phyloP scores from a whole-genome alignment of 1,139 yeast genomes.

The Candida tetrigidarum region DNA sequence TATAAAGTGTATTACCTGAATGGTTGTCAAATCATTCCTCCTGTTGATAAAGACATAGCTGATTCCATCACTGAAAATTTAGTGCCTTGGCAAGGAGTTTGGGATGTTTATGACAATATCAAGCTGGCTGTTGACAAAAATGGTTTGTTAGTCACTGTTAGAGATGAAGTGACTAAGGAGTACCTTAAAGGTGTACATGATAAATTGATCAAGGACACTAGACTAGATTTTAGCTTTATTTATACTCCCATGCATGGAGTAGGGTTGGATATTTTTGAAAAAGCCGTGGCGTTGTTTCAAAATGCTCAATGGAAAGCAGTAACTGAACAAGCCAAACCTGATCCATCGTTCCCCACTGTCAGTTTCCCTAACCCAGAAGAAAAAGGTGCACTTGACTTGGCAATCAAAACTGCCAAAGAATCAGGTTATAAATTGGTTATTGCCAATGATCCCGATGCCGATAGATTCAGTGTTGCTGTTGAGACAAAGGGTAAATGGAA shows the following conservation, averaged over 20 bases:
- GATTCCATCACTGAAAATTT: slow-evolving; percentile 60
- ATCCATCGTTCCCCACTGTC: slow-evolving; percentile 87
- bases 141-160: slow-evolving; percentile 30
- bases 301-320: slow-evolving; percentile 41
- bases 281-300: slow-evolving; percentile 36
- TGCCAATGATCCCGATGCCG: slow-evolving; percentile 98
- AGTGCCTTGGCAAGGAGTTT: slow-evolving; percentile 58
- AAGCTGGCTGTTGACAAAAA: slow-evolving; percentile 22
- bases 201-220: slow-evolving; percentile 27
- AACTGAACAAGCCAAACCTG: slow-evolving; percentile 68
- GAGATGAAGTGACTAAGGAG: slow-evolving; percentile 32
- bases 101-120: slow-evolving; percentile 51
- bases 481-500: slow-evolving; percentile 59
- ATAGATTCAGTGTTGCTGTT: slow-evolving; percentile 80
- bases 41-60: slow-evolving; percentile 81
- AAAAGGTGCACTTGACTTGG: slow-evolving; percentile 81
- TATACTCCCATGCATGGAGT: slow-evolving; percentile 98
- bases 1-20: slow-evolving; percentile 92
- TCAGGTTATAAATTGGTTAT: slow-evolving; percentile 58
- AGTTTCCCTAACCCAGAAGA: slow-evolving; percentile 96
- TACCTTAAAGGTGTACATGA: slow-evolving; percentile 39
- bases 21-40: slow-evolving; percentile 96
- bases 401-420: slow-evolving; percentile 59
- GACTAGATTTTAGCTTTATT: slow-evolving; percentile 52
- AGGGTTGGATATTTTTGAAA: slow-evolving; percentile 58